Base-by-base conservation (phyloP, 2,329 filamentous ascomycete genomes). In the Cytospora schulzeri region DNA sequence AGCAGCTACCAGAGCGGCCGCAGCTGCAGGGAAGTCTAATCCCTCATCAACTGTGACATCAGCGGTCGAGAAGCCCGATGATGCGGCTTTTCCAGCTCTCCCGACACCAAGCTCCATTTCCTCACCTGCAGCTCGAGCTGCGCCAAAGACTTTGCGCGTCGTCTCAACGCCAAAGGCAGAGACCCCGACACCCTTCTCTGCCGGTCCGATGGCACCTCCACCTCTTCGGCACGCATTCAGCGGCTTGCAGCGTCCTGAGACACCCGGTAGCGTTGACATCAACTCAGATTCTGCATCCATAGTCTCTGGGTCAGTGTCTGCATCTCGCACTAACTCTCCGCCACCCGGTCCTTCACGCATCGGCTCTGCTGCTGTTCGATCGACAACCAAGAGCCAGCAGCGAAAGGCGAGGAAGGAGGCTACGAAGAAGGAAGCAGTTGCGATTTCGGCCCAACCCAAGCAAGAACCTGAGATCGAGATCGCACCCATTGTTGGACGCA, bases 261-360 rank as follows among this genome's bases (percentile, higher is more conserved):
- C 91, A 0, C 90, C 91, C 0, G 85, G 79, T 1, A 93, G 90
- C 71, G 63, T 59, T 29, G 91, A 93, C 71, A 80, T 87, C 63
- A 81, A 91, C 41, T 92, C 90, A n/a, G 91, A 94, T 72, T 91
- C 85, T 62, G 87, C 90, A 14, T 93, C 90, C 0, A 80, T 93
- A 26, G 83, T 91, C 5, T 93, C 91, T 19, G 83, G 87, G 2
- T 91, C 90, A 2, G 77, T 90, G 38, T 91, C 84, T 0, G 80
- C 81, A 19, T 87, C 91, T 17, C 85, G 91, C 52, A 86, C 90
- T 19, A 91, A 83, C 71, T 92, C 91, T 4, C 91, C 91, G 4
- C 89, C 88, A 9, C 84, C 84, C 33, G 52, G 57, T 1, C 60
- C 52, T 56, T 79, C 81, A 4, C 89, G 83, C 70, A 80, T 92